These are phyloP conservation scores for Lentinula detonsa DNA, from an alignment of 768 basidiomycete genomes.

Conservation along the genomic window DNA sequence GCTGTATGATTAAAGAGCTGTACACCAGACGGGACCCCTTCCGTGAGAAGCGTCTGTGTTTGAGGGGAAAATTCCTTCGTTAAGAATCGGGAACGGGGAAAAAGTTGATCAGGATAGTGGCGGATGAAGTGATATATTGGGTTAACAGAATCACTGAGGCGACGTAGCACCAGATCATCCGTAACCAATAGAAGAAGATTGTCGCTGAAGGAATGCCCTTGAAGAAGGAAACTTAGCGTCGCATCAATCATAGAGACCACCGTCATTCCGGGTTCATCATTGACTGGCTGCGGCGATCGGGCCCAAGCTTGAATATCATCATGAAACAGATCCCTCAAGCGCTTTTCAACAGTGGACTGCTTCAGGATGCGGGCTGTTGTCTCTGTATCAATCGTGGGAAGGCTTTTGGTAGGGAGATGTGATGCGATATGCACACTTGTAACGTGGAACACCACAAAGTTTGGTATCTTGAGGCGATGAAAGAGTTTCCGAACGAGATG, in stretches of 20 bases:
- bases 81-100: conserved; percentile 7
- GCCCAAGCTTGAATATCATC: too few species aligned
- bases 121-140: neutral
- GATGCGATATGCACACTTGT: neutral
- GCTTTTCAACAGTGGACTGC: neutral
- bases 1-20: conserved; percentile 8
- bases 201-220: neutral
- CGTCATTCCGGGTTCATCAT: neutral
- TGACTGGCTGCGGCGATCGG: too few species aligned
- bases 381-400: neutral
- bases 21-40: conserved; percentile 5
- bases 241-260: conserved; percentile 5
- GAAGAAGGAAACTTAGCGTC: neutral
- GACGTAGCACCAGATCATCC: neutral
- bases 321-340: neutral
- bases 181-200: neutral
- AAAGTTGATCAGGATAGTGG: conserved; percentile 10
- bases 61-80: neutral
- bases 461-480: neutral
- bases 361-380: neutral
- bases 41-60: conserved; percentile 7
- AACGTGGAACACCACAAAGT: conserved; percentile 5
- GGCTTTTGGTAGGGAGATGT: neutral
- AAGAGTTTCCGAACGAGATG: conserved; percentile 2
- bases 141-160: neutral